phyloP scores from a whole-genome alignment of 805 yeast species.

The Myxozyma udenii region DNA sequence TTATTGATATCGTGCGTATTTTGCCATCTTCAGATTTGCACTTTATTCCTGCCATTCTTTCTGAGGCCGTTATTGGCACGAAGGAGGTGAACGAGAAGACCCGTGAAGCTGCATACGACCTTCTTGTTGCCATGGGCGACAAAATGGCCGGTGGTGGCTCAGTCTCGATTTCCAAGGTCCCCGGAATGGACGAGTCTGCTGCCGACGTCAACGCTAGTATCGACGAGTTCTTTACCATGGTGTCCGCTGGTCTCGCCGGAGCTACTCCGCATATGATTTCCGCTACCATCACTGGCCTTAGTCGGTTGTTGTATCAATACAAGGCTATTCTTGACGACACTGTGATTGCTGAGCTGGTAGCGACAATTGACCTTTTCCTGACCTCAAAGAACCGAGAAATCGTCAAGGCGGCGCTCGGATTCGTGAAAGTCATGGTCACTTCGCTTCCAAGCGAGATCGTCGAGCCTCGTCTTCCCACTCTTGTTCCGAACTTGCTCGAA shows the following conservation, averaged over 20 bases:
- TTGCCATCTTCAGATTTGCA: constrained; percentile 64
- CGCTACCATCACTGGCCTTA: constrained; percentile 88
- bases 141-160: constrained; percentile 65
- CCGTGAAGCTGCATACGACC: constrained; percentile 72
- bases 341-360: constrained; percentile 67
- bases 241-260: constrained; percentile 94
- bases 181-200: constrained; percentile 59
- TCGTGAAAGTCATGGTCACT: constrained; percentile 82
- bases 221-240: constrained; percentile 84
- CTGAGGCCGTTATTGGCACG: constrained; percentile 86
- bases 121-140: constrained; percentile 75
- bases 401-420: constrained; percentile 91
- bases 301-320: constrained; percentile 80
- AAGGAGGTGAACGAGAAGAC: constrained; percentile 92
- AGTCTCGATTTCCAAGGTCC: constrained; percentile 61
- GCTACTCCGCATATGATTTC: constrained; percentile 93
- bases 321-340: constrained; percentile 52
- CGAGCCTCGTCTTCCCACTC: constrained; percentile 58
- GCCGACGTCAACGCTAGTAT: constrained; percentile 68
- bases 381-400: constrained; percentile 90
- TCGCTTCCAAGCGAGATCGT: constrained; percentile 77
- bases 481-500: constrained; percentile 70
- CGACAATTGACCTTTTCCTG: constrained; percentile 84
- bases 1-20: constrained; percentile 56
- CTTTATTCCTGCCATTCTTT: constrained; percentile 76